phyloP scores from a whole-genome alignment of 2,329 filamentous ascomycete species.

The Trichoderma pleuroti region DNA sequence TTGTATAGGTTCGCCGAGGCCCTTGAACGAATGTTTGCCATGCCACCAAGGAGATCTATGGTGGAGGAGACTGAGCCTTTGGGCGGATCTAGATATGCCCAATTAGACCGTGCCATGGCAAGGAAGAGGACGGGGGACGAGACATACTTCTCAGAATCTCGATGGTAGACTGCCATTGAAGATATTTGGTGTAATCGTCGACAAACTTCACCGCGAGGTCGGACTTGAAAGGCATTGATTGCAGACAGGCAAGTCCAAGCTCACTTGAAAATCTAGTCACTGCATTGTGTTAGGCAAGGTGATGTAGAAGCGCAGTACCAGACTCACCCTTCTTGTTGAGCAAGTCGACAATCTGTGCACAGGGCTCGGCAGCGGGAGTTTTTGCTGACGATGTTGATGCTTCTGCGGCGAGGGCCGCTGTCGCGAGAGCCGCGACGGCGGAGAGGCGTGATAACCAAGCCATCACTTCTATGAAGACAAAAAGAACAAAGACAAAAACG shows the following conservation, averaged over 20 bases:
- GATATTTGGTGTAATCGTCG: constrained; percentile 14
- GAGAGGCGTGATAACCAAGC: constrained; percentile 10
- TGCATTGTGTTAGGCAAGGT: background rate
- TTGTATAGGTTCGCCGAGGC: background rate
- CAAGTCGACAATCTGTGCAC: background rate
- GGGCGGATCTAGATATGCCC: constrained; percentile 9
- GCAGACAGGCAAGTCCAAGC: constrained; percentile 4
- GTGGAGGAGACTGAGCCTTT: background rate
- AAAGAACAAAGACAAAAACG: background rate
- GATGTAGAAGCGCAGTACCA: too few relatives aligned
- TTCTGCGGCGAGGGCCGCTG: background rate
- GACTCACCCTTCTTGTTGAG: background rate
- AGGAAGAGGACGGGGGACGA: background rate
- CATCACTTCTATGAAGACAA: background rate
- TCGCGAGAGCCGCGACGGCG: background rate
- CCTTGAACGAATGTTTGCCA: constrained; percentile 5
- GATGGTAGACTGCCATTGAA: constrained; percentile 20
- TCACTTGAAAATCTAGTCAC: background rate
- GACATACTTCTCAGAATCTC: constrained; percentile 16
- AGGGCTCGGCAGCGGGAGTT: background rate
- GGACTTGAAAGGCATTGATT: constrained; percentile 18
- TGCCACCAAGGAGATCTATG: constrained; percentile 16
- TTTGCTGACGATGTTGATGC: background rate
- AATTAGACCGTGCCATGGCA: background rate
- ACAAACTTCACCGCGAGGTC: constrained; percentile 4